These are phyloP conservation scores for Microbotryum lychnidis-dioicae DNA, from an alignment of 1,284 basidiomycete genomes.

Conservation along the genomic window DNA sequence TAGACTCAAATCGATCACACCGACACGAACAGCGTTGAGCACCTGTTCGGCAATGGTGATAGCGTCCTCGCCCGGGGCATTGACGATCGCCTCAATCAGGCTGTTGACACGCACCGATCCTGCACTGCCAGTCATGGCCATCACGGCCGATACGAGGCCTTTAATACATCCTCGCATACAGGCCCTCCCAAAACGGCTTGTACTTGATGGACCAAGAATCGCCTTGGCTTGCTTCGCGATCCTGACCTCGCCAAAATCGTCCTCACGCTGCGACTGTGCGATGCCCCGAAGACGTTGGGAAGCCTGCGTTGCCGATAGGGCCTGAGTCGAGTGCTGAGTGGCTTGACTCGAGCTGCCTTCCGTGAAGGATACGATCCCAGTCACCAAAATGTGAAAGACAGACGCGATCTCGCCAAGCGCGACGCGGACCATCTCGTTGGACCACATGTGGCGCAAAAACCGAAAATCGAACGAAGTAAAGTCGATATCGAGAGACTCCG, in stretches of 20 bases:
- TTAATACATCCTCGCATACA: slow-evolving; percentile 14
- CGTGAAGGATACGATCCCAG: background rate
- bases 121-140: slow-evolving; percentile 11
- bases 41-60: slow-evolving; percentile 53
- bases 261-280: slow-evolving; percentile 42
- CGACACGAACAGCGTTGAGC: slow-evolving; percentile 51
- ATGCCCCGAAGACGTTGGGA: slow-evolving; percentile 14
- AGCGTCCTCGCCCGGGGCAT: slow-evolving; percentile 51
- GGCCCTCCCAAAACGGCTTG: background rate
- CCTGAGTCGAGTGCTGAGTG: slow-evolving; percentile 27
- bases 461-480: background rate
- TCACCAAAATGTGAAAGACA: slow-evolving; percentile 15
- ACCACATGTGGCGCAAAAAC: slow-evolving; percentile 22
- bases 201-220: slow-evolving; percentile 24
- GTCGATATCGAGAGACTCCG: background rate
- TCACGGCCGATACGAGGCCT: slow-evolving; percentile 21
- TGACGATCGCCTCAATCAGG: slow-evolving; percentile 53
- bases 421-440: background rate
- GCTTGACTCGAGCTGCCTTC: slow-evolving; percentile 3
- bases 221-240: slow-evolving; percentile 40
- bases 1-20: slow-evolving; percentile 50
- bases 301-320: slow-evolving; percentile 1
- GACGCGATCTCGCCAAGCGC: slow-evolving; percentile 18
- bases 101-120: slow-evolving; percentile 35
- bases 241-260: slow-evolving; percentile 58